These are phyloP conservation scores for Kluyveromyces lactis DNA, from an alignment of 805 yeast species.

Conservation along the genomic window DNA sequence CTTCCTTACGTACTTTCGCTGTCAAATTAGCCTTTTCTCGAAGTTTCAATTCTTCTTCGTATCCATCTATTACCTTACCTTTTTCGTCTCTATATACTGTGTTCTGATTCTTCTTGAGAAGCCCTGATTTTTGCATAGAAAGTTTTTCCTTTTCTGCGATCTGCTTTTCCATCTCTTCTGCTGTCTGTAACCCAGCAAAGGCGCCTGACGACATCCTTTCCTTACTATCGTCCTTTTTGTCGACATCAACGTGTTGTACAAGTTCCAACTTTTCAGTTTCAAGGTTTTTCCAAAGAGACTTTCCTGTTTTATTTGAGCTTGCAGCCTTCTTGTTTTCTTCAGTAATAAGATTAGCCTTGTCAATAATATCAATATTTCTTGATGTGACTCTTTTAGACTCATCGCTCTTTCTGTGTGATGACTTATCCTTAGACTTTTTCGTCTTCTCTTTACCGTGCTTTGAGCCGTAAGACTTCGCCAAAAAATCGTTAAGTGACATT, in stretches of 20 bases:
- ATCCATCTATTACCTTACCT: slow-evolving; percentile 46
- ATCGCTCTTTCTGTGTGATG: not conserved
- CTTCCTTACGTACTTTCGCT: slow-evolving; percentile 22
- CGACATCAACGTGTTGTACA: slow-evolving; percentile 6
- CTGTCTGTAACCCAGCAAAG: slow-evolving; percentile 41
- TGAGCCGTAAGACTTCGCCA: slow-evolving; percentile 1
- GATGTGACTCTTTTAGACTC: not conserved
- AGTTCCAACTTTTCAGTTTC: slow-evolving; percentile 18
- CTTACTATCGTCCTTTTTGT: not conserved
- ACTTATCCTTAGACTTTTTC: slow-evolving; percentile 7
- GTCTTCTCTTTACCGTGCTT: slow-evolving; percentile 1
- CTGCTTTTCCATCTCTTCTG: slow-evolving; percentile 33
- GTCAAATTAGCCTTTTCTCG: slow-evolving; percentile 21
- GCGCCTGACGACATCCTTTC: slow-evolving; percentile 26
- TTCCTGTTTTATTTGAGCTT: not conserved
- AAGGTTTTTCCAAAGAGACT: slow-evolving; percentile 25
- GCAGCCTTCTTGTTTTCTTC: not conserved
- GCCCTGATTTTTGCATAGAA: slow-evolving; percentile 11
- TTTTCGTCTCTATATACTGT: slow-evolving; percentile 55
- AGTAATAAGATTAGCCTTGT: not conserved
- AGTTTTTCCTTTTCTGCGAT: slow-evolving; percentile 25
- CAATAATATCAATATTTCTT: not conserved
- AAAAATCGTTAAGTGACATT: slow-evolving; percentile 3
- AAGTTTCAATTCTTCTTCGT: slow-evolving; percentile 8
- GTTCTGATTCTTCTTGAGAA: slow-evolving; percentile 12